Conservation (phyloP, 2,329 filamentous ascomycete genomes). For the Microdochium paspali region DNA sequence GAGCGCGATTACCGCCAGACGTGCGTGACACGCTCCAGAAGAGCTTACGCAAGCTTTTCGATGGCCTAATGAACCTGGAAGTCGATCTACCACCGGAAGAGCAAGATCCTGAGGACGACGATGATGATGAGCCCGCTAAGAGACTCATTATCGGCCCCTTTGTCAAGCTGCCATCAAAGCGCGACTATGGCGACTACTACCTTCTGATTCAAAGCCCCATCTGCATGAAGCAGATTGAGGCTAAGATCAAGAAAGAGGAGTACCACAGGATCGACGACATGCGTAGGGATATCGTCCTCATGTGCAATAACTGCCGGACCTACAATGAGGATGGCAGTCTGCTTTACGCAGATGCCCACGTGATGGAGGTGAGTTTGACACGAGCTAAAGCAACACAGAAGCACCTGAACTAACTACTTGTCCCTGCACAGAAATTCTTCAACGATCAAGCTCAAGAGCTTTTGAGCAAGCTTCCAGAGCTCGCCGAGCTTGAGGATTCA, state of each 20-base stretch:
- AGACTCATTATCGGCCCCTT: slow-evolving; percentile 91
- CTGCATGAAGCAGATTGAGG: slow-evolving; percentile 90
- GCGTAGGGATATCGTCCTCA: slow-evolving; percentile 69
- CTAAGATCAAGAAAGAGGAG: slow-evolving; percentile 92
- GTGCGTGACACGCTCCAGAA: slow-evolving; percentile 72
- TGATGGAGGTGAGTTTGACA: slow-evolving; percentile 67
- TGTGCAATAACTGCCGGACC: slow-evolving; percentile 85
- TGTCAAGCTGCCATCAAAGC: slow-evolving; percentile 80
- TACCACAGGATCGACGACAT: slow-evolving; percentile 77
- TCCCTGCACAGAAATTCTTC: slow-evolving; percentile 41
- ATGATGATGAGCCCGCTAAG: slow-evolving; percentile 48
- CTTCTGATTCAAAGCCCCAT: slow-evolving; percentile 86
- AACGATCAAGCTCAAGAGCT: slow-evolving; percentile 42
- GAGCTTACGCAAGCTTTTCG: slow-evolving; percentile 68
- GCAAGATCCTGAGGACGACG: slow-evolving; percentile 36
- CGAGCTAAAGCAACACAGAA: not conserved
- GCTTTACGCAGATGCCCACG: slow-evolving; percentile 83
- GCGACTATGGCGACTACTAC: slow-evolving; percentile 91
- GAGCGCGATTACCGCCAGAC: slow-evolving; percentile 48
- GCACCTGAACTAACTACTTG: slow-evolving; percentile 19
- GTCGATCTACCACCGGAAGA: slow-evolving; percentile 57
- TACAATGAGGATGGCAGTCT: slow-evolving; percentile 96
- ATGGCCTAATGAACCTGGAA: slow-evolving; percentile 75
- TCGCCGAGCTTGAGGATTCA: slow-evolving; percentile 44
- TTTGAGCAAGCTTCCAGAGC: slow-evolving; percentile 42